Base-by-base conservation (phyloP, 1,139 yeast species). In the Geotrichum klebahnii region DNA sequence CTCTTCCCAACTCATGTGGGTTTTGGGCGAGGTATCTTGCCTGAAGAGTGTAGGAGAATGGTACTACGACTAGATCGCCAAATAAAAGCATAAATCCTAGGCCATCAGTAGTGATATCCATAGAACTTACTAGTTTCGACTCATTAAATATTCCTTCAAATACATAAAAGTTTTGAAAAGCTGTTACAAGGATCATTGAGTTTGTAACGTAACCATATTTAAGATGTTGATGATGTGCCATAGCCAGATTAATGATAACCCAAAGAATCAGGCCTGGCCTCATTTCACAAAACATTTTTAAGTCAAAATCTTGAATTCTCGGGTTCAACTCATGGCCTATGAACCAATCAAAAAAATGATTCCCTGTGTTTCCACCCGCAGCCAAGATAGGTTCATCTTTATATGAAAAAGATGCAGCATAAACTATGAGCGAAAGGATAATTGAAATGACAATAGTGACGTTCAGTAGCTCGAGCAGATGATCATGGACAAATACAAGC, bases 271-370 rank as follows among this genome's bases (percentile, higher is more conserved):
- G 74, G 1, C 98, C 98, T 0, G 98, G 98, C 60, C 96, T 80
- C 68, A 94, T 77, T 67, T 92, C 98, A 66, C 96, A 87, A 63
- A 86, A 92, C 58, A 89, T 69, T 68, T 92, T 92, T 64, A 92
- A 81, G 65, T 92, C 98, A 76, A 90, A 80, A 1, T 76, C 63
- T 0, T 95, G 95, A 51, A 88, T 72, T 59, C 97, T 76, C 29
- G 98, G 98, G 64, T 92, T 92, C 63, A 92, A 74, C 67, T 92
- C 97, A 50, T 98, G 79, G 28, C 98, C 98, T 65, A 92, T 89
- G 64, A 88, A 92, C 96, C 97, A 92, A 67, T 92, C 97, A 65
- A 86, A 92, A 28, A 90, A 61, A 1, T 70, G 57, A 58, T 79
- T 81, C 0, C 88, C 87, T 0, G 96, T 76, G 68, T 90, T 90